A percentile compares a stretch with the other conserved stretches of the same genome.
Evolutionary conservation across 805 yeast species (phyloP).

Genomic region (Nakazawaea populi): DNA sequence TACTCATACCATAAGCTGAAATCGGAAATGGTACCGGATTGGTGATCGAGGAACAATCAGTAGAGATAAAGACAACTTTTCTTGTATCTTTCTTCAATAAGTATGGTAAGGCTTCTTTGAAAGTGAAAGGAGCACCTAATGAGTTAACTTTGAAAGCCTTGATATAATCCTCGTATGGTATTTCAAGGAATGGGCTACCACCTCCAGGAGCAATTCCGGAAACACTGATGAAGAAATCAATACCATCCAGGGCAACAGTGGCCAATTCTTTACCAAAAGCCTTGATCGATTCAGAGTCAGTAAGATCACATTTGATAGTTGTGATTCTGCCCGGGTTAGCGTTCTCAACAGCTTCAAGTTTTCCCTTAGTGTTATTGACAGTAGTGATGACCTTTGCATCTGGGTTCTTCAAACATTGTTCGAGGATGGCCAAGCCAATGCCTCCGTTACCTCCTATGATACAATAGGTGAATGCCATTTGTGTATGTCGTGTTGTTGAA

Average conservation of each 20-base stretch:
- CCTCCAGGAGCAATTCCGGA: not conserved
- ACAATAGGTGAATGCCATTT: not conserved
- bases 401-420: not conserved
- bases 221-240: not conserved
- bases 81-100: not conserved
- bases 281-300: not conserved
- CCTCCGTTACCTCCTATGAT: not conserved
- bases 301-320: not conserved
- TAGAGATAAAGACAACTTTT: not conserved
- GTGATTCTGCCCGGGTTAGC: not conserved
- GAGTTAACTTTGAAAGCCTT: not conserved
- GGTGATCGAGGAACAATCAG: not conserved
- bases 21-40: not conserved
- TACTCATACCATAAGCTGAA: not conserved
- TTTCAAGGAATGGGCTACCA: not conserved
- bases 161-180: not conserved
- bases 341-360: not conserved
- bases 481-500: too few relatives aligned
- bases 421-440: not conserved
- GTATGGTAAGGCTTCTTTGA: not conserved
- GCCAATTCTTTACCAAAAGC: not conserved
- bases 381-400: not conserved
- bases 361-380: not conserved
- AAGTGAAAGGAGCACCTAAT: not conserved
- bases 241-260: not conserved